Conservation (phyloP, 2,329 filamentous ascomycete genomes). For the Cyclaneusma minus region DNA sequence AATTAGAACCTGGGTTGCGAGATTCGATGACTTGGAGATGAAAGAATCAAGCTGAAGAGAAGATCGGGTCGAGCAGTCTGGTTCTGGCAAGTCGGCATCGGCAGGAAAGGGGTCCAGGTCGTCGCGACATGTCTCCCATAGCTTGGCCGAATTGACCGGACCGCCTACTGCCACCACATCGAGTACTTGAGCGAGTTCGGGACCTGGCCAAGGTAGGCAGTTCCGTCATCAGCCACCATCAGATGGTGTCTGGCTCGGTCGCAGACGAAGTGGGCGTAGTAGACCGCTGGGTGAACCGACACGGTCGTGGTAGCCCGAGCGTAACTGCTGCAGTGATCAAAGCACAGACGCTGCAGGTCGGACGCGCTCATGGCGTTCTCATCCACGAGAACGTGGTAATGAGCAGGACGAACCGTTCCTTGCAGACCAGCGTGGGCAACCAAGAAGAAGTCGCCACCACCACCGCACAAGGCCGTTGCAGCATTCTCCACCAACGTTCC, state of each 20-base stretch:
- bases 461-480: constrained; percentile 54
- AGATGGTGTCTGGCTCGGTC: constrained; percentile 55
- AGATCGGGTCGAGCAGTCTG: too few relatives aligned
- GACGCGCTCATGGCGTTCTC: constrained; percentile 48
- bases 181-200: too few relatives aligned
- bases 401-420: constrained; percentile 66
- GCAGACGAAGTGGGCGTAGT: constrained; percentile 73
- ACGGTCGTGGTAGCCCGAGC: constrained; percentile 71
- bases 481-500: constrained; percentile 74
- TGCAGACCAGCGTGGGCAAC: constrained; percentile 64
- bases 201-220: too few relatives aligned
- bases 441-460: constrained; percentile 69
- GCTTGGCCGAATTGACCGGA: too few relatives aligned
- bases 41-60: too few relatives aligned
- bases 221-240: neutral
- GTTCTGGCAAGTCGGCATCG: too few relatives aligned
- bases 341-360: constrained; percentile 44
- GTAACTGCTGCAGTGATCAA: constrained; percentile 59
- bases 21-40: too few relatives aligned
- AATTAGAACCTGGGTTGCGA: too few relatives aligned
- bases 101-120: too few relatives aligned
- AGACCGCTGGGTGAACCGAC: constrained; percentile 68
- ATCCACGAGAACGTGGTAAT: constrained; percentile 57
- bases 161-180: too few relatives aligned
- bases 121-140: too few relatives aligned